A percentile compares a stretch with the other conserved stretches of the same genome.
phyloP scores from a whole-genome alignment of 164 flowering plant genomes.

The Dillenia turbinata region DNA sequence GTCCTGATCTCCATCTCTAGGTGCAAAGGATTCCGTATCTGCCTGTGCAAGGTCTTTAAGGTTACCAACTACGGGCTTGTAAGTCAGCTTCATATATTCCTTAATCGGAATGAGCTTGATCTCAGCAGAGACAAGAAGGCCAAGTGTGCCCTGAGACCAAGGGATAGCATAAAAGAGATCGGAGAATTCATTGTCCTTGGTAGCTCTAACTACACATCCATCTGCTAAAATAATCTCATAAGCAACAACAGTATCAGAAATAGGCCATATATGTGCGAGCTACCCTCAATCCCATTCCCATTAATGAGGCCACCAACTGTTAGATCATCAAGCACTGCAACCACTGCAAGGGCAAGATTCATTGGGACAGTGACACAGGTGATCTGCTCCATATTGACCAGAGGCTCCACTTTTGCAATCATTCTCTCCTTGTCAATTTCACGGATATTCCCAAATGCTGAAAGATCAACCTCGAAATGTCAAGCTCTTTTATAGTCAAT shows the following conservation, averaged over 20 bases:
- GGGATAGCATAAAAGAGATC: slow-evolving; percentile 94
- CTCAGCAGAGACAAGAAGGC: slow-evolving; percentile 94
- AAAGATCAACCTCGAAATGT: slow-evolving; percentile 94
- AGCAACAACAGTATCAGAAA: slow-evolving; percentile 97
- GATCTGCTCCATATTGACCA: slow-evolving; percentile 99
- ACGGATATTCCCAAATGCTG: slow-evolving; percentile 77
- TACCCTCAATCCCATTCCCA: slow-evolving; percentile 99
- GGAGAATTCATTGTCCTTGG: slow-evolving; percentile 84
- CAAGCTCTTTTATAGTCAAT: slow-evolving; percentile 97
- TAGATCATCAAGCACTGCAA: slow-evolving; percentile 98
- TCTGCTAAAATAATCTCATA: slow-evolving; percentile 89
- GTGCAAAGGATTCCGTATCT: slow-evolving; percentile 82
- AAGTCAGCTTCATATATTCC: slow-evolving; percentile 94
- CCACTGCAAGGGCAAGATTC: slow-evolving; percentile 95
- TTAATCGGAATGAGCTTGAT: slow-evolving; percentile 86
- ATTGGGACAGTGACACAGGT: slow-evolving; percentile 79
- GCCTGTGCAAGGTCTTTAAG: slow-evolving; percentile 74
- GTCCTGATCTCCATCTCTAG: slow-evolving; percentile 90
- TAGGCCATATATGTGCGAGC: slow-evolving; percentile 92
- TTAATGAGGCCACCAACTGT: slow-evolving; percentile 99
- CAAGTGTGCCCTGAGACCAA: slow-evolving; percentile 98
- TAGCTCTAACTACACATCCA: slow-evolving; percentile 84
- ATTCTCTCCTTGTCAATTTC: slow-evolving; percentile 78
- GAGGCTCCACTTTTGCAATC: slow-evolving; percentile 92
- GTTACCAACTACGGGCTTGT: slow-evolving; percentile 73